These are phyloP conservation scores for Prunus salicina DNA, from an alignment of 306 rosid genomes.

Conservation along the genomic window DNA sequence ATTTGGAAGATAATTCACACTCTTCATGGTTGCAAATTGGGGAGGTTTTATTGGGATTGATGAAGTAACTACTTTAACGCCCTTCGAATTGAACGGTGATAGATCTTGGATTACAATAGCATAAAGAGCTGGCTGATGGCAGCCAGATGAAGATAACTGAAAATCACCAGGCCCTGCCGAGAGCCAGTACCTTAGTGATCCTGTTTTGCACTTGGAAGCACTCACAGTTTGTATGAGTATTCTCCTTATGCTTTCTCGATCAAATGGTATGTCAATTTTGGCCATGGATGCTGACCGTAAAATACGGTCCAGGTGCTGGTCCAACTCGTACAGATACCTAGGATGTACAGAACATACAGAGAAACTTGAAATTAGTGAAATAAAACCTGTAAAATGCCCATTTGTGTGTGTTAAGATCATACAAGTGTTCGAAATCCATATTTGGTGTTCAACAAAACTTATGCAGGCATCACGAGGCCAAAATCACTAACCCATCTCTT, in stretches of 20 bases:
- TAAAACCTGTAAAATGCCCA: too few species aligned
- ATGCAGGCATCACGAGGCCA: not conserved
- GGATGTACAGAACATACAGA: constrained; percentile 11
- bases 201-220: constrained; percentile 79
- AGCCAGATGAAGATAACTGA: constrained; percentile 66
- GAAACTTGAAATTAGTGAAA: not conserved
- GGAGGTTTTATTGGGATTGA: constrained; percentile 76
- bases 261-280: constrained; percentile 61
- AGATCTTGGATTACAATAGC: constrained; percentile 70
- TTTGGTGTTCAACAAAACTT: not conserved
- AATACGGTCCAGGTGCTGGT: constrained; percentile 83
- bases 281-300: constrained; percentile 70
- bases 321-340: constrained; percentile 79
- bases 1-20: constrained; percentile 90
- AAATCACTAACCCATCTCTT: constrained; percentile 65
- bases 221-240: constrained; percentile 81
- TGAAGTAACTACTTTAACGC: constrained; percentile 69
- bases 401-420: not conserved
- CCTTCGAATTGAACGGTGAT: constrained; percentile 30
- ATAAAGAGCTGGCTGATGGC: constrained; percentile 57
- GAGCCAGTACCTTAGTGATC: constrained; percentile 87
- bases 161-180: constrained; percentile 97
- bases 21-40: constrained; percentile 77
- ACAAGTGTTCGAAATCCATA: not conserved
- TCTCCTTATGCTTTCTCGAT: constrained; percentile 49